Percentiles rank a stretch among this genome's conserved stretches.
phyloP scores from a whole-genome alignment of 2,329 filamentous ascomycete species.

The Aspergillus aculeatus region DNA sequence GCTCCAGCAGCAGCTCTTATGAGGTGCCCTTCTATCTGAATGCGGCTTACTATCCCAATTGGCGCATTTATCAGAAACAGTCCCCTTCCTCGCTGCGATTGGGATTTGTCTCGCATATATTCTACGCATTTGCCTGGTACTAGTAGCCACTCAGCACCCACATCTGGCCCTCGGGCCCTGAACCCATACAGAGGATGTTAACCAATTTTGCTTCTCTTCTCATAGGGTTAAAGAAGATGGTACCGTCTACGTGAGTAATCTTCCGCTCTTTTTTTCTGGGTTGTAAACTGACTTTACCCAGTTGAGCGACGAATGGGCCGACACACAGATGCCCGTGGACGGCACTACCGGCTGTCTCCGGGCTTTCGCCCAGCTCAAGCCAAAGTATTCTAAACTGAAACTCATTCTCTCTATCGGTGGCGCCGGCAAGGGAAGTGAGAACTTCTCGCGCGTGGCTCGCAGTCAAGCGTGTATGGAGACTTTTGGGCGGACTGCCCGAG shows the following conservation, averaged over 20 bases:
- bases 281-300: conserved; percentile 34
- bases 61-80: conserved; percentile 68
- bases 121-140: conserved; percentile 74
- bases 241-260: conserved; percentile 63
- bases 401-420: conserved; percentile 78
- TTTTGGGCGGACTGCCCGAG: conserved; percentile 67
- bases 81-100: conserved; percentile 73
- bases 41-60: conserved; percentile 82
- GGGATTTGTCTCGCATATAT: conserved; percentile 74
- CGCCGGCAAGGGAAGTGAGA: conserved; percentile 59
- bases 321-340: conserved; percentile 69
- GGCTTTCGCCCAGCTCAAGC: conserved; percentile 71
- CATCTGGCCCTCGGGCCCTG: conserved; percentile 7
- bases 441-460: conserved; percentile 67
- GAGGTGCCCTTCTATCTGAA: conserved; percentile 55
- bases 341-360: conserved; percentile 69
- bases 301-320: conserved; percentile 78
- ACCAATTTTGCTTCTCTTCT: conserved; percentile 21
- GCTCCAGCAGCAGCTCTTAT: conserved; percentile 27
- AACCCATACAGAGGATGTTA: conserved; percentile 23
- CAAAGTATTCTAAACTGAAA: conserved; percentile 67
- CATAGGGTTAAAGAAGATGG: conserved; percentile 67
- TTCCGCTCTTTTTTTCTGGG: conserved; percentile 23
- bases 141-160: conserved; percentile 21
- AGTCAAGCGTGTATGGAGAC: conserved; percentile 61